Conservation (phyloP, 768 basidiomycete species). For the Serendipita sp. region DNA sequence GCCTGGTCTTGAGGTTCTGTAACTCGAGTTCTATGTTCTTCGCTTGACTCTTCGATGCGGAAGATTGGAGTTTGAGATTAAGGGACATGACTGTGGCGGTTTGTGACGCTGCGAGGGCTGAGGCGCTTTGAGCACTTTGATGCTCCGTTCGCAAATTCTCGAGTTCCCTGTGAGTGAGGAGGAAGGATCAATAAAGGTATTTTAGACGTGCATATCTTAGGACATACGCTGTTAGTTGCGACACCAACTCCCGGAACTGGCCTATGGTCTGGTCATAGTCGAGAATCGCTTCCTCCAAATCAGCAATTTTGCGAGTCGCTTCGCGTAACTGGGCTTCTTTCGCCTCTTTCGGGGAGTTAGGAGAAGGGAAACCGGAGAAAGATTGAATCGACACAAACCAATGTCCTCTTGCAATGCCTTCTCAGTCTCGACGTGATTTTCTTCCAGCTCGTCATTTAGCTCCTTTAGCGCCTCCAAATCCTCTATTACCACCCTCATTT, state of each 20-base stretch:
- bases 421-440: conserved; percentile 89
- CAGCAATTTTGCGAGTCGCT: conserved; percentile 43
- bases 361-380: conserved; percentile 1
- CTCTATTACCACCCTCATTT: conserved; percentile 91
- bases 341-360: conserved; percentile 28
- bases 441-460: conserved; percentile 92
- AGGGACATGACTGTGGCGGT: conserved; percentile 88
- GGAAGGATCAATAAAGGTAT: conserved; percentile 2
- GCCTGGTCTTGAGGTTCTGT: conserved; percentile 66
- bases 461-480: conserved; percentile 94
- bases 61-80: conserved; percentile 85
- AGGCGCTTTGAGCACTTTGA: conserved; percentile 69
- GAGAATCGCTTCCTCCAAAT: conserved; percentile 60
- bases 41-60: conserved; percentile 80
- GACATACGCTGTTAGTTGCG: conserved; percentile 60
- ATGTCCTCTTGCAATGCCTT: conserved; percentile 81
- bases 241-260: conserved; percentile 87
- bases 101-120: conserved; percentile 69
- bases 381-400: conserved; percentile 32
- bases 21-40: conserved; percentile 82
- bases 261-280: conserved; percentile 79
- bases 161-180: conserved; percentile 71
- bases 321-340: conserved; percentile 62
- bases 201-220: conserved; percentile 10
- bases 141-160: conserved; percentile 72